Evolutionary conservation across 768 basidiomycete genomes (phyloP).

Genomic region (Tylopilus rubrobrunneus): DNA sequence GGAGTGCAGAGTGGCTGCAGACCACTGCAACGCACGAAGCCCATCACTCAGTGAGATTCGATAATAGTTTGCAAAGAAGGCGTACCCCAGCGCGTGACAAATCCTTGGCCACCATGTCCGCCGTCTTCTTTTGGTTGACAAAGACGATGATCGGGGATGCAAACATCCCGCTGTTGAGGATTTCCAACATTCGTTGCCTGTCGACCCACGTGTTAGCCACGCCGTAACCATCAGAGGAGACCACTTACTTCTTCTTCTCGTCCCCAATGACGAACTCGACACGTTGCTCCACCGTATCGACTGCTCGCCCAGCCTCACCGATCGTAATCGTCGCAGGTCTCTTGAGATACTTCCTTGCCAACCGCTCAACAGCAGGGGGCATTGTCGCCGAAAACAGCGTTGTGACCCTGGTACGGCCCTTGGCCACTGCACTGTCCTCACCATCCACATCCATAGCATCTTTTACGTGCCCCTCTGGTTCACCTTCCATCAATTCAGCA

Average conservation of each 20-base stretch:
- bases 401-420: conserved; percentile 85
- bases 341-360: conserved; percentile 91
- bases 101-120: conserved; percentile 96
- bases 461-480: conserved; percentile 32
- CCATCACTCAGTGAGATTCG: background rate
- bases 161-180: conserved; percentile 82
- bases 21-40: conserved; percentile 57
- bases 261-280: conserved; percentile 92
- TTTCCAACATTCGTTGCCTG: conserved; percentile 84
- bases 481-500: conserved; percentile 82
- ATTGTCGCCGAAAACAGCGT: conserved; percentile 98
- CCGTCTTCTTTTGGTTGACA: conserved; percentile 99
- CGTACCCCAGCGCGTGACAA: conserved; percentile 82
- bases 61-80: conserved; percentile 13
- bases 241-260: conserved; percentile 90
- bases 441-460: conserved; percentile 80
- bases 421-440: conserved; percentile 44
- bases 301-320: conserved; percentile 95
- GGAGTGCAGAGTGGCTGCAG: conserved; percentile 87
- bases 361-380: conserved; percentile 94
- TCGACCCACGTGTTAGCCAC: conserved; percentile 3
- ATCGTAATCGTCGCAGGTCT: conserved; percentile 95
- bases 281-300: conserved; percentile 95
- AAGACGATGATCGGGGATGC: conserved; percentile 95
- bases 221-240: background rate